A percentile compares a stretch with the other conserved stretches of the same genome.
phyloP scores from a whole-genome alignment of 2,329 filamentous ascomycete genomes.

The Diaporthe citrichinensis region DNA sequence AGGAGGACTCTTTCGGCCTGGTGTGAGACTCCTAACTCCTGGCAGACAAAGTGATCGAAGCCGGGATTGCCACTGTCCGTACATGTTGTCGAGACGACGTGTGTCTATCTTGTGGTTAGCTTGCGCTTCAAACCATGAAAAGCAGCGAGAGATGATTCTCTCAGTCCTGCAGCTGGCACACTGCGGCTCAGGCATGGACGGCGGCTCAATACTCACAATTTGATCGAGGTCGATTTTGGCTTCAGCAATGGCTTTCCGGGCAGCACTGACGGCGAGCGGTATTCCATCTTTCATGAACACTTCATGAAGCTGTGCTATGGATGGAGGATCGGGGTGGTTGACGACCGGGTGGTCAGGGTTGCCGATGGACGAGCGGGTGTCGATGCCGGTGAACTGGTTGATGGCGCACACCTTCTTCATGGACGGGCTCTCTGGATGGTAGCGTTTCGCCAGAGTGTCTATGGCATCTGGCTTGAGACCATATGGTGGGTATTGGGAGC shows the following conservation, averaged over 20 bases:
- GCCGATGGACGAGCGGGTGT: slow-evolving; percentile 71
- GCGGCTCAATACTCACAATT: slow-evolving; percentile 53
- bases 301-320: slow-evolving; percentile 68
- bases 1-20: slow-evolving; percentile 75
- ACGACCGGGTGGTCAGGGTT: slow-evolving; percentile 72
- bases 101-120: slow-evolving; percentile 58
- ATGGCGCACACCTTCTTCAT: slow-evolving; percentile 75
- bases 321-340: slow-evolving; percentile 67
- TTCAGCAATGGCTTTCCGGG: slow-evolving; percentile 69
- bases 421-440: slow-evolving; percentile 71
- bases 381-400: slow-evolving; percentile 76
- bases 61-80: slow-evolving; percentile 79
- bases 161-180: too few species aligned
- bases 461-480: slow-evolving; percentile 64
- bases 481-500: slow-evolving; percentile 72
- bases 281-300: slow-evolving; percentile 71
- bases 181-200: too few species aligned
- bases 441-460: slow-evolving; percentile 66
- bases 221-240: slow-evolving; percentile 64
- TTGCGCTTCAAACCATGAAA: not conserved
- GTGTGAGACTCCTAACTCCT: slow-evolving; percentile 68
- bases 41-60: slow-evolving; percentile 76
- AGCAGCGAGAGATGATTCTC: too few species aligned
- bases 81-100: slow-evolving; percentile 77
- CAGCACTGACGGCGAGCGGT: slow-evolving; percentile 68